Base-by-base conservation (phyloP, 192 early-diverging fungal species). In the Backusella tuberculispora region DNA sequence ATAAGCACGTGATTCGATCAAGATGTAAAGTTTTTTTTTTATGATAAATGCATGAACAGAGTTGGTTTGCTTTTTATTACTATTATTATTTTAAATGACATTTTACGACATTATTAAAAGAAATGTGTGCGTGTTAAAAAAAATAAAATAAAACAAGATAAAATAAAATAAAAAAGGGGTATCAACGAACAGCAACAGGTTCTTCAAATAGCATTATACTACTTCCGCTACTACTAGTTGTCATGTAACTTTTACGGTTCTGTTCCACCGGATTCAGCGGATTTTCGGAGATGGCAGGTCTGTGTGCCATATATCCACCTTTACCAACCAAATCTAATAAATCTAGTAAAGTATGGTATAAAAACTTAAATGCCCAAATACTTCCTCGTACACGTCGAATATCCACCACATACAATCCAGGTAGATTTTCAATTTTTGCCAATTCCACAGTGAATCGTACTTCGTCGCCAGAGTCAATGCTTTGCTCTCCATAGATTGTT, bases 351-450 rank as follows among this genome's bases (percentile, higher is more conserved):
- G 86, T 80, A 71, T 93, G 89, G 74, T 93, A 93, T 40, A 94
- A 77, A 71, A 88, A 92, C 84, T 94, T 94, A 86, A 91, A 94
- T 0, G 88, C 84, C 93, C 91, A 94, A 44, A 88, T 83, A 68
- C 91, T 93, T 47, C 93, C 93, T 67, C 88, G 88, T 74, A 90
- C 84, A 4, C 93, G 86, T 10, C 88, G 87, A 63, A 94, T 83
- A 70, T 92, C 90, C 34, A 94, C 93, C 44, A 91, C 91, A 66
- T 92, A 92, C 24, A 94, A 74, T 46, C 88, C 89, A 77, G 87
- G 89, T 47, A 99, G 76, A 76, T 97, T 97, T 85, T 95, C 94
- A 78, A 99, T 92, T 76, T 89, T 90, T 80, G 95, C 94, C 56
- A 99, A 78, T 84, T 97, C 95, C 34, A 99, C 90, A 15, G 89